Evolutionary conservation across 306 rosid genomes (phyloP), one percentile per base, ranked within the genome.

Genomic region (Boehmeria nivea): DNA sequence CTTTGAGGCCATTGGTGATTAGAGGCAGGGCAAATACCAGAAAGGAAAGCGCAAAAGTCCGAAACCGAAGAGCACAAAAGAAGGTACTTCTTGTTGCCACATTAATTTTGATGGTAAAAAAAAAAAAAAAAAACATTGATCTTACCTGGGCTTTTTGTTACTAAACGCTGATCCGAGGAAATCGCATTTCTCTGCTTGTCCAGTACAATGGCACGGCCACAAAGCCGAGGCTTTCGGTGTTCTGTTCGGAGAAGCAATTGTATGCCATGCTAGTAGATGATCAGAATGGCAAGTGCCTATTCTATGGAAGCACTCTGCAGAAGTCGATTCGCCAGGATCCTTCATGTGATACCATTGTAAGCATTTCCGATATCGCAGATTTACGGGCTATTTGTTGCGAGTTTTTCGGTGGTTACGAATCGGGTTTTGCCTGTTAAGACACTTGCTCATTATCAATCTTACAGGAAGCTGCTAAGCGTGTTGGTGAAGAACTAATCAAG

Each of bases 251-350:
- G 7, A 84, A 84, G 40, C 96, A 91, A 59, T 54, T 87, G 67
- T 82, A 91, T 75, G 96, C 95, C 3, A 84, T 82, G 96, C 76
- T 91, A 50, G 93, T 91, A 20, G 93, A 91, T 64, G 98, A 91
- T 65, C 80, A 78, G 57, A 87, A 80, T 70, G 87, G 82, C 55
- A 87, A 78, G 68, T 84, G 98, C 51, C 68, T 91, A 72, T 87
- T 82, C 67, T 82, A 82, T 51, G 96, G 79, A 66, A 91, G 87
- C 70, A 87, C 95, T 0, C 59, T 82, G 52, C 98, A 87, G 76
- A 91, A 84, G 65, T 80, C 77, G 15, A 52, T 84, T 31, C 74
- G 85, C 31, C 71, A 61, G 51, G 36, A 63, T 71, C 67, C 87
- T 27, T 60, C 80, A 7, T 72, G 85, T 31, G 72, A 62, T 67